These are phyloP conservation scores for Phytophthora citricola DNA, from an alignment of 352 stramenopile genomes.

Conservation along the genomic window DNA sequence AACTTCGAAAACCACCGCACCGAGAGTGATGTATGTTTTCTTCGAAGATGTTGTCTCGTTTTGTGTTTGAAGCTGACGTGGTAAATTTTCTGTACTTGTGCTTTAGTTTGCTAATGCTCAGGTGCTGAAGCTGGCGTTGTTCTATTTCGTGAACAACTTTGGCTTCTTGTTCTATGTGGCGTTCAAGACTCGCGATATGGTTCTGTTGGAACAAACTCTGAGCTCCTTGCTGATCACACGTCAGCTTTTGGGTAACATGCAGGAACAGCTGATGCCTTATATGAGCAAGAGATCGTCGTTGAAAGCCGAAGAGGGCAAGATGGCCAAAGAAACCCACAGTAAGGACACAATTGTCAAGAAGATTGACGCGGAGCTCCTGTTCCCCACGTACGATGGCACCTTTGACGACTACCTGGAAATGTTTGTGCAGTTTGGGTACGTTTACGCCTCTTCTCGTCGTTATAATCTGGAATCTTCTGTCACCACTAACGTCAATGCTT, in stretches of 20 bases:
- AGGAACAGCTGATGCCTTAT: slow-evolving; percentile 85
- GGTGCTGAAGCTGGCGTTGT: slow-evolving; percentile 98
- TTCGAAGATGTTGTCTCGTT: slow-evolving; percentile 1
- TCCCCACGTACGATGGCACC: slow-evolving; percentile 83
- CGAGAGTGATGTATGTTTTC: slow-evolving; percentile 73
- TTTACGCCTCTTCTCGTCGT: slow-evolving; percentile 13
- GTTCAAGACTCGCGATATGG: slow-evolving; percentile 90
- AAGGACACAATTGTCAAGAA: slow-evolving; percentile 65
- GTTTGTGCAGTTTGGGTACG: slow-evolving; percentile 92
- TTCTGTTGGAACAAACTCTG: slow-evolving; percentile 91
- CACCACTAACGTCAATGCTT: too few species aligned
- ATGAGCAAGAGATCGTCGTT: slow-evolving; percentile 80
- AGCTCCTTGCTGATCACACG: slow-evolving; percentile 86
- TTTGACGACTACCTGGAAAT: slow-evolving; percentile 96
- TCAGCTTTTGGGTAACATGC: slow-evolving; percentile 80
- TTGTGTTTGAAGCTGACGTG: slow-evolving; percentile 13
- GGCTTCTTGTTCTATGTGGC: slow-evolving; percentile 96
- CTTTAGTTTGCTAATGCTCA: slow-evolving; percentile 90
- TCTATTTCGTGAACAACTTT: slow-evolving; percentile 99
- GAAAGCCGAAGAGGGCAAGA: slow-evolving; percentile 82
- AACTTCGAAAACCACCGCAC: slow-evolving; percentile 94
- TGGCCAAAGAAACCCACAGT: slow-evolving; percentile 68
- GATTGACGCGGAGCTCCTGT: slow-evolving; percentile 81
- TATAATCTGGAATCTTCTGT: background rate
- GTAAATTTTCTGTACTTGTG: slow-evolving; percentile 3